phyloP scores from a whole-genome alignment of 106 monocot species.

The Acorus gramineus region DNA sequence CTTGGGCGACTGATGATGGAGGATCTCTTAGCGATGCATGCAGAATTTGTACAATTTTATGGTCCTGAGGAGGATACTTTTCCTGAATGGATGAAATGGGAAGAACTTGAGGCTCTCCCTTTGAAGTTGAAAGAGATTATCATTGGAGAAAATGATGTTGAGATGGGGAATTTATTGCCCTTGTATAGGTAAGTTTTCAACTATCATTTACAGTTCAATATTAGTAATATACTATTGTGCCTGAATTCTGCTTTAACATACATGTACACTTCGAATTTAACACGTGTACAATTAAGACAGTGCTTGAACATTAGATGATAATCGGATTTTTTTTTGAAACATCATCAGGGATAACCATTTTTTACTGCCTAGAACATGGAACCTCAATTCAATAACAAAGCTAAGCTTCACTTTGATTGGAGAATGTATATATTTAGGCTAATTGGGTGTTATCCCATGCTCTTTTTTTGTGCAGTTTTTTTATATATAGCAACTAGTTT shows the following conservation, averaged over 20 bases:
- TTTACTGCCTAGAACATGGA: too few species aligned
- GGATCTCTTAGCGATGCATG: constrained; percentile 66
- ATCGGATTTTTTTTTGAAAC: too few species aligned
- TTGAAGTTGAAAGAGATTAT: constrained; percentile 22
- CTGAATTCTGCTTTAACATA: neutral
- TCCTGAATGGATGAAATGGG: constrained; percentile 73
- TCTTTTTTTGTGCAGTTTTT: too few species aligned
- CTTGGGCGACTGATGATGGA: constrained; percentile 83
- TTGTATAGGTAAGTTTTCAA: constrained; percentile 59
- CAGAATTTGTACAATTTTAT: constrained; percentile 50
- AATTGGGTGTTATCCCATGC: too few species aligned
- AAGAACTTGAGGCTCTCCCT: constrained; percentile 42
- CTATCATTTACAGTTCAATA: neutral
- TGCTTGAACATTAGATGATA: too few species aligned
- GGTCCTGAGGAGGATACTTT: constrained; percentile 28
- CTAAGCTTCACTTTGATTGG: too few species aligned
- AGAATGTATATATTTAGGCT: too few species aligned
- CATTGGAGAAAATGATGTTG: constrained; percentile 46
- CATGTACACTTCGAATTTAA: neutral
- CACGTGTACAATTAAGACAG: too few species aligned
- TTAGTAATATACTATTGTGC: neutral
- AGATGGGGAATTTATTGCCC: constrained; percentile 49
- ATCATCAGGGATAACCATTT: too few species aligned
- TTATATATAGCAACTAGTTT: too few species aligned
- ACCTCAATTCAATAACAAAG: too few species aligned